Evolutionary conservation across 2,329 filamentous ascomycete genomes (phyloP).

Genomic region (Elsinoe ampelina): DNA sequence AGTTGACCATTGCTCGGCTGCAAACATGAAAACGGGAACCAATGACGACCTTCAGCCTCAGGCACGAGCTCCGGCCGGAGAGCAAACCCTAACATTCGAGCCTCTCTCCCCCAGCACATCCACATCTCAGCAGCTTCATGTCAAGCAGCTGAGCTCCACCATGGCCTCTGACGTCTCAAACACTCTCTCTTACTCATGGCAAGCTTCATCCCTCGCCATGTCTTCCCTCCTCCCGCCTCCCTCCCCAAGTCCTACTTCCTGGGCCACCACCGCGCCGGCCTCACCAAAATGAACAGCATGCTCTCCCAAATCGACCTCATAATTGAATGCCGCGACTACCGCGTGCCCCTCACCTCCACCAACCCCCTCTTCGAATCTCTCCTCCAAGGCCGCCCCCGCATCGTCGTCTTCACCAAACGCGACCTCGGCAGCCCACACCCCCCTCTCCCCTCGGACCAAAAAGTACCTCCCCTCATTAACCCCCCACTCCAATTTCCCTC

Average conservation of each 20-base stretch:
- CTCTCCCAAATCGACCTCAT: conserved; percentile 77
- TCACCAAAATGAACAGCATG: conserved; percentile 71
- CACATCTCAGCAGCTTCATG: not conserved
- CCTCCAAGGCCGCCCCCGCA: conserved; percentile 56
- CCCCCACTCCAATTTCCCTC: not conserved
- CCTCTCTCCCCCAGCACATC: not conserved
- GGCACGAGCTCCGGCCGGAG: conserved; percentile 3
- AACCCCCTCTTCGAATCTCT: conserved; percentile 82
- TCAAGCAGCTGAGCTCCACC: not conserved
- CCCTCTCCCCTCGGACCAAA: not conserved
- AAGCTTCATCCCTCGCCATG: conserved; percentile 62
- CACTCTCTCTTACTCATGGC: conserved; percentile 16
- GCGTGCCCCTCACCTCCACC: conserved; percentile 77
- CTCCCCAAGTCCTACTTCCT: conserved; percentile 88
- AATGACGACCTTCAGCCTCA: conserved; percentile 12
- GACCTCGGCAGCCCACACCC: conserved; percentile 52
- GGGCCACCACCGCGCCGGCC: conserved; percentile 78
- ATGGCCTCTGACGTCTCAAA: not conserved
- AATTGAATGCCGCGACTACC: conserved; percentile 89
- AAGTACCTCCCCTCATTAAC: not conserved
- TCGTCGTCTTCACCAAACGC: conserved; percentile 85
- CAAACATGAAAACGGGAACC: not conserved
- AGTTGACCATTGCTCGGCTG: not conserved
- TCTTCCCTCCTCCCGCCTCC: conserved; percentile 63
- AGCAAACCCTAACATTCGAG: conserved; percentile 2